These are phyloP conservation scores for Brassica incana DNA, from an alignment of 345 rosid species.

Conservation along the genomic window DNA sequence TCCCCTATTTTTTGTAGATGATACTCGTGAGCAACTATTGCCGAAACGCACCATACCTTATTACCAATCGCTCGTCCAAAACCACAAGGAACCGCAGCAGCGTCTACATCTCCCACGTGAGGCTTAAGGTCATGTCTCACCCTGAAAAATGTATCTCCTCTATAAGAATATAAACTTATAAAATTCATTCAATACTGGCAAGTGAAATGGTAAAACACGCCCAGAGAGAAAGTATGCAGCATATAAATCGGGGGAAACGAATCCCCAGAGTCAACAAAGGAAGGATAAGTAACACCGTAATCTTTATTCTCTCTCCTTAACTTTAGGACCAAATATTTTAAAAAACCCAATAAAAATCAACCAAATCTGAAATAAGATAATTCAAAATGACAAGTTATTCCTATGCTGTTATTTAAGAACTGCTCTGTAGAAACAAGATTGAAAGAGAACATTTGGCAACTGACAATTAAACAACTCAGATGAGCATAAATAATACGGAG, in stretches of 20 bases:
- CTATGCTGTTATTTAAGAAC: conserved; percentile 4
- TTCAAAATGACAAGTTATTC: conserved; percentile 2
- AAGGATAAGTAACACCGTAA: conserved; percentile 9
- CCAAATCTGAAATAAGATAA: background rate
- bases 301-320: background rate
- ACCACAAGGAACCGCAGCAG: conserved; percentile 87
- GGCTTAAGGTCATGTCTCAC: conserved; percentile 59
- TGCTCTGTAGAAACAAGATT: background rate
- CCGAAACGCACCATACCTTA: conserved; percentile 48
- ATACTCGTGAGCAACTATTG: background rate
- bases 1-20: background rate
- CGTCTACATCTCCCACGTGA: conserved; percentile 77
- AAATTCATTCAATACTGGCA: conserved; percentile 20
- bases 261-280: background rate
- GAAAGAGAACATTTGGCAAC: conserved; percentile 18
- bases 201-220: conserved; percentile 1
- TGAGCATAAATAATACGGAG: conserved; percentile 5
- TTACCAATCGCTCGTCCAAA: conserved; percentile 87
- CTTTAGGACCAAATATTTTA: background rate
- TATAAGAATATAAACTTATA: conserved; percentile 19
- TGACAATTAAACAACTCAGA: conserved; percentile 7
- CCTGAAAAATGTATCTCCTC: conserved; percentile 42
- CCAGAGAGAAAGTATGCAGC: conserved; percentile 2
- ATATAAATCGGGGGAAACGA: background rate
- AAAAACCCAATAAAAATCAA: background rate